Base-by-base conservation (phyloP, 2,329 filamentous ascomycete species). In the Hypomyces perniciosus region DNA sequence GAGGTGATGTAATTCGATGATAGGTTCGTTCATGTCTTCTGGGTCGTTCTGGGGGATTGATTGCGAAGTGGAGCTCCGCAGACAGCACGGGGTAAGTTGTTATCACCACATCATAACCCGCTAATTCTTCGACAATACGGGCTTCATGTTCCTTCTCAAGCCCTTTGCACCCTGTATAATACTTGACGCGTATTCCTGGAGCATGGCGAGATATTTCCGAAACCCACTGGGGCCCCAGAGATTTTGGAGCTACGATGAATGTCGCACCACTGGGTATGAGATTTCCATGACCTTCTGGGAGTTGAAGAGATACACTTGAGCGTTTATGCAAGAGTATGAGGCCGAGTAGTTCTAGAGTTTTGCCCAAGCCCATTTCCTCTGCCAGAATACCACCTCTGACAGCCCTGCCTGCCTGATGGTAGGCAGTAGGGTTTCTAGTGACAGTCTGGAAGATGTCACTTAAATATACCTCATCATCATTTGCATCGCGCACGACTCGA, bases 341-440 rank as follows among this genome's bases (percentile, higher is more conserved):
- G 4, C 84, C 78, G 41, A 90, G 80, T 2, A 88, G 74, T 67
- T 92, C 88, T 3, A 91, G 73, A 0, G 88, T 92, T 65, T 92
- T 92, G 1, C 88, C 88, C 1, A 92, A 71, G 0, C 88, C 88
- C 88, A 92, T 92, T 65, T 92, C 88, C 61, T 92, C 88, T 0
- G 86, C 83, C 5, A 92, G 70, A 44, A 90, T 84, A 0, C 86
- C 86, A 9, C 82, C 80, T 42, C 67, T 75, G 8, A 80, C 52
- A 1, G 59, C 56, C n/a, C 64, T 62, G 46, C 79, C 68, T 26
- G 65, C 53, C 41, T 69, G 62, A 33, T 66, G 64, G 49, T 81
- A 81, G 3, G 68, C 60, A 0, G 62, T 54, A 7, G 72, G 53
- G 59, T 85, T 73, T 35, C 71, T 70, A 1, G 80, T 76, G 4